A percentile compares a stretch with the other conserved stretches of the same genome.
Conservation (phyloP, 2,329 filamentous ascomycete species). For the Aspergillus ochraceoroseus region DNA sequence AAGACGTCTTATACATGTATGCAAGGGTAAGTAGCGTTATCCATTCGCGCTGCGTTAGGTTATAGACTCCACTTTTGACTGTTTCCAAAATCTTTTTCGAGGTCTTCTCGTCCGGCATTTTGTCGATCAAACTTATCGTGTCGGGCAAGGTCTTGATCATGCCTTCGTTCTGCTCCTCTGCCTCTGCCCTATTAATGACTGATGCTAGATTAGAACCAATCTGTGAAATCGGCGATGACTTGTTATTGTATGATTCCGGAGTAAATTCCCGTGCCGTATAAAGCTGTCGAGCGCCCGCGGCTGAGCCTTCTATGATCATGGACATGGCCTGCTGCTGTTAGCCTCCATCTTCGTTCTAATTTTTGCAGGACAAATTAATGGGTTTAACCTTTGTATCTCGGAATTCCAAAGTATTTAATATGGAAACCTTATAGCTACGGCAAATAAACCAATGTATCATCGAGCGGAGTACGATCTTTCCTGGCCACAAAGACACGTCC, state of each 20-base stretch:
- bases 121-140: too few species aligned
- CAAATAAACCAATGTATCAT: slow-evolving; percentile 55
- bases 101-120: background rate
- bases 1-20: slow-evolving; percentile 14
- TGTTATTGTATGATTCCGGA: background rate
- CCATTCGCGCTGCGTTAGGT: slow-evolving; percentile 23
- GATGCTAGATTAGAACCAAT: too few species aligned
- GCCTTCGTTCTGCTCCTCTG: too few species aligned
- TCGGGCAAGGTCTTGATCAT: too few species aligned
- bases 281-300: slow-evolving; percentile 1
- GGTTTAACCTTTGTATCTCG: slow-evolving; percentile 56
- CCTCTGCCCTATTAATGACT: too few species aligned
- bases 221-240: too few species aligned
- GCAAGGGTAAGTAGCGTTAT: slow-evolving; percentile 18
- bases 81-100: background rate
- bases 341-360: background rate
- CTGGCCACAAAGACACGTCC: slow-evolving; percentile 1
- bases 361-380: background rate
- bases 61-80: background rate
- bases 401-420: slow-evolving; percentile 61
- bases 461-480: slow-evolving; percentile 36
- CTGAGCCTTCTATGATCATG: slow-evolving; percentile 20
- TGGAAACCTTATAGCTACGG: slow-evolving; percentile 56
- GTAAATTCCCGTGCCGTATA: background rate
- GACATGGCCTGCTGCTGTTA: slow-evolving; percentile 19